Base-by-base conservation (phyloP, 2,329 filamentous ascomycete species). In the Colletotrichum eleusines region DNA sequence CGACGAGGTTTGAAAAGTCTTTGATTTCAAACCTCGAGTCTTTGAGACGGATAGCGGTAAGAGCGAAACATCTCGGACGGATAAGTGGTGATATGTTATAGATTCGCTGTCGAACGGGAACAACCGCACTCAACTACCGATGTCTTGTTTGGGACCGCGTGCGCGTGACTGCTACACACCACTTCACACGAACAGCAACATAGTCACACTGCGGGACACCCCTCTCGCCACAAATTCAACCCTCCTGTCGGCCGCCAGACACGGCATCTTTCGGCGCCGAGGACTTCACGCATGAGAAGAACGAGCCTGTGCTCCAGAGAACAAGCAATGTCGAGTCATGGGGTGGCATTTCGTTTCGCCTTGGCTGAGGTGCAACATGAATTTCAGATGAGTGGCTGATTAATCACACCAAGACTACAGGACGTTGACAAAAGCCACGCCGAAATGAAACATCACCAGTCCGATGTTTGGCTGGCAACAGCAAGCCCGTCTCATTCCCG, bases 221-320 rank as follows among this genome's bases (percentile, higher is more conserved):
- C 77, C 14, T 89, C 65, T 73, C 78, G 3, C 55, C 76, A 0
- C 75, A 75, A 0, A 89, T 83, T 62, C 86, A 90, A 75, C 66
- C 59, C 1, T 89, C 88, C 72, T 90, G 90, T 73, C 31, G 77
- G 75, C 33, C 75, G 80, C 90, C 0, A 85, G 73, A 59, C 81
- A 44, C 89, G 88, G 0, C 87, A 90, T 73, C 80, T 90, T 85
- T 85, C 1, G 82, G 84, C n/a, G 84, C 84, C 3, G 88, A 91
- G 76, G 88, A 88, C 84, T 85, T 11, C 82, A 85, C 66, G 74
- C 74, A 38, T 65, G 35, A 11, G 72, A 75, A 12, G 74, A 74
- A 2, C 40, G 46, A 5, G n/a, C 12, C 72, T 31, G 69, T 8
- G 74, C 46, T 74, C 44, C 66, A 71, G 57, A 63, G 73, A 9